These are phyloP conservation scores for Botrytis pseudocinerea DNA, from an alignment of 2,329 filamentous ascomycete genomes.

Conservation along the genomic window DNA sequence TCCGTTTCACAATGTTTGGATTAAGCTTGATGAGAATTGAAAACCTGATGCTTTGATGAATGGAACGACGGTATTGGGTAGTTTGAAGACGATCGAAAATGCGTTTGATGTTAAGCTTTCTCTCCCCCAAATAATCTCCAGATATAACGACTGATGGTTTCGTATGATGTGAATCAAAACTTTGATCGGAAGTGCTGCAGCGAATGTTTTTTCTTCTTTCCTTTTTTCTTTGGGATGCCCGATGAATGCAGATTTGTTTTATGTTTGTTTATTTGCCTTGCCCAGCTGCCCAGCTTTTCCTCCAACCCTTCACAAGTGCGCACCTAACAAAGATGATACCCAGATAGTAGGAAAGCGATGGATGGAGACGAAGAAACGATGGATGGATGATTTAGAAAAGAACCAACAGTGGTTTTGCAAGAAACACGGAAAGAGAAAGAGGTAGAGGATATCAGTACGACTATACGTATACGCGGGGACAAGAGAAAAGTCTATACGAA, in stretches of 20 bases:
- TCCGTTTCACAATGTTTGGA: constrained; percentile 17
- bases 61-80: not conserved
- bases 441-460: not conserved
- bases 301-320: not conserved
- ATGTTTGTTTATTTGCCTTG: not conserved
- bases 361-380: not conserved
- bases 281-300: not conserved
- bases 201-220: not conserved
- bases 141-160: constrained; percentile 9
- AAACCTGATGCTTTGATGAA: not conserved
- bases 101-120: not conserved
- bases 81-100: constrained; percentile 1
- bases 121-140: not conserved
- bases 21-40: constrained; percentile 6
- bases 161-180: constrained; percentile 14
- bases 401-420: not conserved
- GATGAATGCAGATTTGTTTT: constrained; percentile 12
- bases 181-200: not conserved
- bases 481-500: constrained; percentile 3
- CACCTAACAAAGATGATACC: not conserved
- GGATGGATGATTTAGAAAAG: not conserved
- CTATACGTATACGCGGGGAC: not conserved
- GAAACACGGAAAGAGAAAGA: not conserved
- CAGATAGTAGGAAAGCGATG: not conserved
- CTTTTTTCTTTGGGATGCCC: not conserved